These are phyloP conservation scores for Dendrobium catenatum DNA, from an alignment of 106 monocot genomes.

Conservation along the genomic window DNA sequence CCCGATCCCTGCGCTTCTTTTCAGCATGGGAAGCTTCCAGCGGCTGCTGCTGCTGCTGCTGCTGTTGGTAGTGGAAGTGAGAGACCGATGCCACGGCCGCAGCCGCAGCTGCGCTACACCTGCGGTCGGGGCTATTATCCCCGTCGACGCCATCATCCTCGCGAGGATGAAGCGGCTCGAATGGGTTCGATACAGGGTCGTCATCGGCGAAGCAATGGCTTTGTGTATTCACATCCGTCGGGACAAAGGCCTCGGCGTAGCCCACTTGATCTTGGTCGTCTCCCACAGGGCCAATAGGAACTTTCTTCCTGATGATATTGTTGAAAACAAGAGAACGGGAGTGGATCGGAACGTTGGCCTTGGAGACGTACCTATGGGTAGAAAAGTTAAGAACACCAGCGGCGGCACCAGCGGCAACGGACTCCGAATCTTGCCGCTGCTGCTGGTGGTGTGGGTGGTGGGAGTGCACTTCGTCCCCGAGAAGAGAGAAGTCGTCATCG, in stretches of 20 bases:
- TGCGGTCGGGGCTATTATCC: conserved; percentile 5
- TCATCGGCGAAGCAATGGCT: conserved; percentile 20
- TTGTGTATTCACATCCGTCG: conserved; percentile 23
- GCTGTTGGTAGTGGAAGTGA: conserved; percentile 15
- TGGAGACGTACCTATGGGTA: conserved; percentile 6
- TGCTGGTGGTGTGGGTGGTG: conserved; percentile 18
- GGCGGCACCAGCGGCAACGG: conserved; percentile 11
- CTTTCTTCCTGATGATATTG: conserved; percentile 13
- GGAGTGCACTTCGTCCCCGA: conserved; percentile 46
- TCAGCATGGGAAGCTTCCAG: conserved; percentile 3
- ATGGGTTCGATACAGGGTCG: conserved; percentile 1
- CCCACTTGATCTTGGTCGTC: conserved; percentile 17
- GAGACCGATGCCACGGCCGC: not conserved
- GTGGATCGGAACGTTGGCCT: conserved; percentile 4
- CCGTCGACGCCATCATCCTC: conserved; percentile 6
- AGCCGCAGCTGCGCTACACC: conserved; percentile 6
- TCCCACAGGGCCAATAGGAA: not conserved
- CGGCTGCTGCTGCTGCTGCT: conserved; percentile 17
- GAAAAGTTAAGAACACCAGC: conserved; percentile 6
- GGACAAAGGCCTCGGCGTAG: conserved; percentile 34
- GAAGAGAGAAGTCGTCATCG: conserved; percentile 66
- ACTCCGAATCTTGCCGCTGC: conserved; percentile 8
- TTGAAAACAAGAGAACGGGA: conserved; percentile 6
- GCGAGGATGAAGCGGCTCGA: conserved; percentile 7
- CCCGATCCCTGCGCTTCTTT: conserved; percentile 46